Base-by-base conservation (phyloP, 2,329 filamentous ascomycete species). In the Colletotrichum sp. region DNA sequence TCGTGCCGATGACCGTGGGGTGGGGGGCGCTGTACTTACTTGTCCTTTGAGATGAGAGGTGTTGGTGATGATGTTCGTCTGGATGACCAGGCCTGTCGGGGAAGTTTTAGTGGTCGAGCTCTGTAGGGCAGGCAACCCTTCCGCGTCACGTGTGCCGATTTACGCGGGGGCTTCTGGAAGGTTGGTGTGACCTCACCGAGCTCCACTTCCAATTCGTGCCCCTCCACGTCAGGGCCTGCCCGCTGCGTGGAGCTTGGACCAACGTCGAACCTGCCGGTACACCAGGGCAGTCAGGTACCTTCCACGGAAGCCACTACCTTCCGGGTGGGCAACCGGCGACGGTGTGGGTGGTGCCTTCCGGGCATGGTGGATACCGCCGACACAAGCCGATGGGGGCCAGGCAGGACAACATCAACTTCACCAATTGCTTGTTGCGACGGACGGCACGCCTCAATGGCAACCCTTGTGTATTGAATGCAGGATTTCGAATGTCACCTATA, bases 61-160 rank as follows among this genome's bases (percentile, higher is more conserved):
- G 74, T 78, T 77, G 77, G 76, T 78, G 77, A 76, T 78, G 76
- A 78, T 69, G 71, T 78, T 75, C 63, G n/a, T 65, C 57, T 60
- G 44, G 15, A 66, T 60, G 36, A 34, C 65, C 69, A 77, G 44
- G 60, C 52, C 26, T 49, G 65, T 39, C 24, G 59, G 55, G 36
- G 66, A 75, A 75, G 75, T 77, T 77, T 77, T 77, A 75, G 66
- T 75, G 75, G 72, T 75, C 36, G 75, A 77, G 60, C 65, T 67
- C 16, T 26, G 57, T 77, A 78, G 77, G 77, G 77, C 77, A 78
- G 63, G 55, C 30, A 77, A 78, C 75, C 77, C 77, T 78, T 55
- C n/a, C n/a, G 55, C 36, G 21, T 73, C 72, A 77, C 71, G 67
- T 77, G 72, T 59, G 28, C 26, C 13, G 18, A 36, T 64, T 63